phyloP scores from a whole-genome alignment of 1,284 basidiomycete species.

The Leccinum griseonigrum region DNA sequence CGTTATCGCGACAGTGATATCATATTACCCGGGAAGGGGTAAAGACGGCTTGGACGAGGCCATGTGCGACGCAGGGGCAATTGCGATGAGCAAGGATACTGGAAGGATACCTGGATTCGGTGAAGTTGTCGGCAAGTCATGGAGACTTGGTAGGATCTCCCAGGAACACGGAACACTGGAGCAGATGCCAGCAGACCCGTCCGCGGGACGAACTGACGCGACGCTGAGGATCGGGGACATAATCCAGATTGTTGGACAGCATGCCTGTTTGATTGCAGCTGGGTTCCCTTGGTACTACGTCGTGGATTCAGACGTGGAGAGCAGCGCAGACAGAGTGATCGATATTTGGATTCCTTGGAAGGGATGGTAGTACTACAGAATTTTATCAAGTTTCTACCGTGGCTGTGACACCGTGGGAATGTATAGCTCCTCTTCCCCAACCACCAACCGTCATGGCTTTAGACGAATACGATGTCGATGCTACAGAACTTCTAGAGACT shows the following conservation, averaged over 20 bases:
- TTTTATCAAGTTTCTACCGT: not conserved
- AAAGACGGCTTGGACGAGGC: slow-evolving; percentile 64
- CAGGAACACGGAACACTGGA: slow-evolving; percentile 82
- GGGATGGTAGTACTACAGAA: slow-evolving; percentile 58
- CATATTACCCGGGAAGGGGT: slow-evolving; percentile 71
- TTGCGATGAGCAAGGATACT: slow-evolving; percentile 83
- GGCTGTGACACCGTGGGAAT: slow-evolving; percentile 22
- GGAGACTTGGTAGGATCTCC: slow-evolving; percentile 71
- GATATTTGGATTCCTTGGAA: slow-evolving; percentile 93
- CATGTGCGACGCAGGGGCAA: slow-evolving; percentile 78
- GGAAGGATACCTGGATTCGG: slow-evolving; percentile 74
- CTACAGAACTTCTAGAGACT: slow-evolving; percentile 89
- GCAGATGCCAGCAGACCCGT: slow-evolving; percentile 30
- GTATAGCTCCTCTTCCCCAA: not conserved
- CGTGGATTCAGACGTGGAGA: slow-evolving; percentile 56
- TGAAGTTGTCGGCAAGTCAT: slow-evolving; percentile 64
- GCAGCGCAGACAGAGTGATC: slow-evolving; percentile 53
- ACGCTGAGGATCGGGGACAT: slow-evolving; percentile 57
- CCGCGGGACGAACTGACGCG: slow-evolving; percentile 25
- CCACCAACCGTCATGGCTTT: slow-evolving; percentile 41
- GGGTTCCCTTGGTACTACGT: slow-evolving; percentile 82
- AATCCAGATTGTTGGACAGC: slow-evolving; percentile 70
- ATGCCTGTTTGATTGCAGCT: slow-evolving; percentile 77
- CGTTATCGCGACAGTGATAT: slow-evolving; percentile 73
- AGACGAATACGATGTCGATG: slow-evolving; percentile 69